Evolutionary conservation across 208 protist species (phyloP).

Genomic region (Trypanosoma cruzi): DNA sequence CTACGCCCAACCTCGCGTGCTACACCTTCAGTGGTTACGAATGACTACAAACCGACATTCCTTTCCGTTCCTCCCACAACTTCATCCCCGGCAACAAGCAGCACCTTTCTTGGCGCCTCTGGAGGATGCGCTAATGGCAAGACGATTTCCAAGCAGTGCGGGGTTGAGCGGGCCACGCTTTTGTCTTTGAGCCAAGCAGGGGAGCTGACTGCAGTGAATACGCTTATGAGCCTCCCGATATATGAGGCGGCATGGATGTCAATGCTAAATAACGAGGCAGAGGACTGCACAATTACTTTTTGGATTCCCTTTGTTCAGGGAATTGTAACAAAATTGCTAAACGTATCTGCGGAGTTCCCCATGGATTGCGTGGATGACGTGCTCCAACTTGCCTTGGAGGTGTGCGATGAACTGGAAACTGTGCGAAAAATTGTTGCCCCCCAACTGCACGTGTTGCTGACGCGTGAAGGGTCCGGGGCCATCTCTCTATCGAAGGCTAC

Average conservation of each 20-base stretch:
- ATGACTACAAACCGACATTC: slow-evolving; percentile 31
- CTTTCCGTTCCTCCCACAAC: slow-evolving; percentile 32
- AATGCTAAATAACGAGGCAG: slow-evolving; percentile 33
- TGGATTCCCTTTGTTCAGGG: slow-evolving; percentile 55
- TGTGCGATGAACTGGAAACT: slow-evolving; percentile 57
- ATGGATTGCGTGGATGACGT: slow-evolving; percentile 29
- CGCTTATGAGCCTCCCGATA: slow-evolving; percentile 49
- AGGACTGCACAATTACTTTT: slow-evolving; percentile 44
- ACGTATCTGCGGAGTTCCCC: neutral
- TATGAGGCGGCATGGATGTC: slow-evolving; percentile 47
- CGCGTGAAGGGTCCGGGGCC: slow-evolving; percentile 11
- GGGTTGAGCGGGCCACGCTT: slow-evolving; percentile 51
- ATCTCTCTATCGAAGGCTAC: slow-evolving; percentile 41
- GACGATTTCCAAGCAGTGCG: slow-evolving; percentile 2
- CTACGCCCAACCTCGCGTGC: slow-evolving; percentile 59
- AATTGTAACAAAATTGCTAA: slow-evolving; percentile 36
- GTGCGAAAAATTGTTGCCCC: slow-evolving; percentile 36
- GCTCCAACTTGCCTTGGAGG: slow-evolving; percentile 49
- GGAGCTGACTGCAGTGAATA: slow-evolving; percentile 50
- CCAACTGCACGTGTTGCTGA: slow-evolving; percentile 38
- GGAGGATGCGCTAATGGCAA: slow-evolving; percentile 1
- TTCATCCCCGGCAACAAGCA: neutral
- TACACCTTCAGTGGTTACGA: slow-evolving; percentile 29
- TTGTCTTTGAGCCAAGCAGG: slow-evolving; percentile 47
- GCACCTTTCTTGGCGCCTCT: slow-evolving; percentile 5